Evolutionary conservation across 345 rosid species (phyloP).

Genomic region (Bruguiera sexangula): DNA sequence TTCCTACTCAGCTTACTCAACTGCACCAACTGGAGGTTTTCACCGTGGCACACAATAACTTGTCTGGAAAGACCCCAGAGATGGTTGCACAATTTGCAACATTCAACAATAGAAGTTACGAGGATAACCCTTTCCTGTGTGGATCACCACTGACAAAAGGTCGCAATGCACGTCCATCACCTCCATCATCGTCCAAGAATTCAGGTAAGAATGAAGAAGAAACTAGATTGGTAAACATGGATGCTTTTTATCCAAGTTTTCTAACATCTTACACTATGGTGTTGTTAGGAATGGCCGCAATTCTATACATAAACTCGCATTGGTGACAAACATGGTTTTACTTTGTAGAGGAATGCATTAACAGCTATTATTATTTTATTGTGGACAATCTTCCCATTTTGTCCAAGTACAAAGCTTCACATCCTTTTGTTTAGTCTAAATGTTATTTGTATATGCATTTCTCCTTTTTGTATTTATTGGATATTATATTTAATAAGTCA

Average conservation of each 20-base stretch:
- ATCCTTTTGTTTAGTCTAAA: background rate
- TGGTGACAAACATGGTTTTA: too few relatives aligned
- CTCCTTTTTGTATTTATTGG: background rate
- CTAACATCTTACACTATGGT: too few relatives aligned
- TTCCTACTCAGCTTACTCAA: background rate
- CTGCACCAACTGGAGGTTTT: conserved; percentile 18
- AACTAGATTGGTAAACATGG: too few relatives aligned
- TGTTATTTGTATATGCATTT: background rate
- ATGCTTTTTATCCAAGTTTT: background rate
- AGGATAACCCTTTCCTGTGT: conserved; percentile 27
- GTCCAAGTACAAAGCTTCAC: background rate
- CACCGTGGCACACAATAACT: conserved; percentile 36
- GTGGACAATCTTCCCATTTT: background rate
- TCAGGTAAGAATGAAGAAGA: background rate
- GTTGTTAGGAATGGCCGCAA: too few relatives aligned
- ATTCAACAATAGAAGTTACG: conserved; percentile 19
- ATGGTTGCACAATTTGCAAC: conserved; percentile 24
- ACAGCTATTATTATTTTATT: background rate
- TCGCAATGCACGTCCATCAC: background rate
- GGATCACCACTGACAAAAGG: conserved; percentile 20
- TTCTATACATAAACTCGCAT: too few relatives aligned
- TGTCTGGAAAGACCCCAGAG: conserved; percentile 21
- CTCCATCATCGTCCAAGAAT: background rate
- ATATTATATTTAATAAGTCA: too few relatives aligned
- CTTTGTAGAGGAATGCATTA: background rate